Base-by-base conservation (phyloP, 805 yeast species). In the Lipomyces orientalis region DNA sequence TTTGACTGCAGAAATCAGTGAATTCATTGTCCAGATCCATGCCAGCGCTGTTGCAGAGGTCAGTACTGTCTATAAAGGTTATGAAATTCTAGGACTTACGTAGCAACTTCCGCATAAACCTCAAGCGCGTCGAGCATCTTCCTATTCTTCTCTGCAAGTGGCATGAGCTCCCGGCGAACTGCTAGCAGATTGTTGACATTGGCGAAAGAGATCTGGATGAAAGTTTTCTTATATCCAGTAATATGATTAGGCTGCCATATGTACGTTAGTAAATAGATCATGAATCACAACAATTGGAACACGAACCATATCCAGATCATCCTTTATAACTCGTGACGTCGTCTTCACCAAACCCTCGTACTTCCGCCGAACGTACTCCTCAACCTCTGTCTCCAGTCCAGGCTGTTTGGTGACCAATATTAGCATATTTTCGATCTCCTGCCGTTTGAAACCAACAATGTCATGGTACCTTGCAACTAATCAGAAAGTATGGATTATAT, bases 401-500 rank as follows among this genome's bases (percentile, higher is more conserved):
- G 75, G 72, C 71, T 66, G 51, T 22, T 39, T 5, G 49, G 9
- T 19, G 22, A 43, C 49, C 49, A 2, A 5, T n/a, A 19, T 43
- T 43, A 43, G 49, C 12, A 33, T 5, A 33, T 29, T 14, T 51
- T 22, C 60, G 49, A 22, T 5, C 7, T 16, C 19, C 19, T n/a
- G 43, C 49, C 56, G 39, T 19, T 8, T 35, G 52, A 9, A 31
- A n/a, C 14, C 35, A 31, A 49, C 35, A 54, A 19, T 6, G 39
- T 33, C 25, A 16, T 16, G 87, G 86, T 0, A 85, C 85, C n/a
- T 85, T 81, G 70, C 91, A 86, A 1, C 87, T 83, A 10, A 95
- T 79, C 61, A 89, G 85, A 75, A 95, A 90, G 77, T 95, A 95
- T 0, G 99, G 99, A 73, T 91, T 93, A 76, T 86, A 91, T 66